Conservation (phyloP, 441 rosid species). For the Pelargonium cotyledonis region DNA sequence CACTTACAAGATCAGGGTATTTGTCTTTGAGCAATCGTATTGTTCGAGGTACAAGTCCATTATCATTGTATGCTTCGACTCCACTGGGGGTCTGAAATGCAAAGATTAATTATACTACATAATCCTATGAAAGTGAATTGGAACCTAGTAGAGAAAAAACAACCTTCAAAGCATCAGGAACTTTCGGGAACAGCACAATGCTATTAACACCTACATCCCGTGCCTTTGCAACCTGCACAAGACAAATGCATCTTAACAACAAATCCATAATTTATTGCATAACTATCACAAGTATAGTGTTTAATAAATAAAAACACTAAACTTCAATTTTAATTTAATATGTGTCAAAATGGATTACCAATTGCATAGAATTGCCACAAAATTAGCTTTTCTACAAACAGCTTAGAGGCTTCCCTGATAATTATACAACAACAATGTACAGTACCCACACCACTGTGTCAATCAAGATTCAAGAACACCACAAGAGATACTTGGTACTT, state of each 20-base stretch:
- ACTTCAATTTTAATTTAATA: no score
- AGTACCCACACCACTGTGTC: no score
- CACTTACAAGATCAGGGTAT: constrained; percentile 29
- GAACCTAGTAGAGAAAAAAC: constrained; percentile 13
- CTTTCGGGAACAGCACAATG: constrained; percentile 82
- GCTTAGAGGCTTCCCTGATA: no score
- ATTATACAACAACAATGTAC: no score
- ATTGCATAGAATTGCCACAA: no score
- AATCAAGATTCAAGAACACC: not conserved
- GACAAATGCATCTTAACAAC: constrained; percentile 6
- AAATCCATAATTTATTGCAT: not conserved
- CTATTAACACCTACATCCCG: constrained; percentile 86
- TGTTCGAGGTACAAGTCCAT: not conserved
- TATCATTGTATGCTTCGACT: not conserved
- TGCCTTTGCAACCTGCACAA: constrained; percentile 78
- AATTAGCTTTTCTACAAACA: no score
- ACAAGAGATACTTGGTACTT: not conserved
- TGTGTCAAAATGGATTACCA: no score
- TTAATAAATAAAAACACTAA: no score
- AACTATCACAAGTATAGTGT: no score
- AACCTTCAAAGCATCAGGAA: constrained; percentile 95
- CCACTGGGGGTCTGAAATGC: not conserved
- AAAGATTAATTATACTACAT: not conserved
- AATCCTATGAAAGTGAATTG: not conserved
- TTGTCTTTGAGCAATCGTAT: not conserved